These are phyloP conservation scores for Dorcoceras hygrometricum DNA, from an alignment of 257 asterid genomes.

Conservation along the genomic window DNA sequence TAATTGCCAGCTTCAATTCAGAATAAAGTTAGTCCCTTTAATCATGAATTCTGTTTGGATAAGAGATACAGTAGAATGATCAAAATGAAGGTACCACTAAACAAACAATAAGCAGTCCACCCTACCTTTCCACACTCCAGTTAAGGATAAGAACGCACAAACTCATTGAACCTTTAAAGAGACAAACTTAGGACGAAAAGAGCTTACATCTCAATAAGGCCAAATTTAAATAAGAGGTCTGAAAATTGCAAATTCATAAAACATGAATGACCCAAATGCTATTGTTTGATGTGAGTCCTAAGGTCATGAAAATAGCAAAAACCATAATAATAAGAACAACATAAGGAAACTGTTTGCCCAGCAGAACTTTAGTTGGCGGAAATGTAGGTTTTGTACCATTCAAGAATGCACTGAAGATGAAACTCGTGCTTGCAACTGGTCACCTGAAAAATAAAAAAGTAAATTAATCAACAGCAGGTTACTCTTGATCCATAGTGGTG, in stretches of 20 bases:
- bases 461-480: constrained; percentile 4
- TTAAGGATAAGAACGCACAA: background rate
- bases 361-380: background rate
- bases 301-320: background rate
- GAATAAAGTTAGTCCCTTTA: background rate
- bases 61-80: background rate
- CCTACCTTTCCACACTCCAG: background rate
- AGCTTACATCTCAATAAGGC: background rate
- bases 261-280: background rate
- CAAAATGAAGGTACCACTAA: background rate
- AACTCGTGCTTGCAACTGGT: constrained; percentile 89
- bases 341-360: background rate
- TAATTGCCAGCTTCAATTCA: background rate
- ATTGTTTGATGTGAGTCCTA: background rate
- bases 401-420: constrained; percentile 91
- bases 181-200: background rate
- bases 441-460: constrained; percentile 48
- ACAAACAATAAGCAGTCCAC: background rate
- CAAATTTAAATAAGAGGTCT: background rate
- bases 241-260: constrained; percentile 1
- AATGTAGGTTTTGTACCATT: constrained; percentile 47
- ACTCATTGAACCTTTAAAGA: background rate
- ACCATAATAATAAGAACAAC: background rate
- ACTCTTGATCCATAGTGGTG: constrained; percentile 8
- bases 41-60: background rate